phyloP scores from a whole-genome alignment of 2,329 filamentous ascomycete genomes.

The Colletotrichum cereale region DNA sequence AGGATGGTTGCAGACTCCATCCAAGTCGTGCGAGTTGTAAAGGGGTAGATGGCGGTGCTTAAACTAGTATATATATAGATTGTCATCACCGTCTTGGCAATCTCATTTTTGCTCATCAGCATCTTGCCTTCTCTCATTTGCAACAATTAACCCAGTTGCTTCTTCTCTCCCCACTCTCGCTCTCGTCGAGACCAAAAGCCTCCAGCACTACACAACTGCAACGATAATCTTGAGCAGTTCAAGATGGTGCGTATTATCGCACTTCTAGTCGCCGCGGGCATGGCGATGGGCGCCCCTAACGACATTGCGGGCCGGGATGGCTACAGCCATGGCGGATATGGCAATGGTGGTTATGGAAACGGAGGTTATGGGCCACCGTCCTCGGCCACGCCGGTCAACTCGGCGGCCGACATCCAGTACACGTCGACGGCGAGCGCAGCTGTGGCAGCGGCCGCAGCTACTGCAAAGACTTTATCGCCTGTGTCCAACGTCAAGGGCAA shows the following conservation, averaged over 20 bases:
- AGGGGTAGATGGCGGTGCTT: background rate
- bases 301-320: background rate
- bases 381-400: constrained; percentile 9
- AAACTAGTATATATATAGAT: background rate
- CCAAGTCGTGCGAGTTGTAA: background rate
- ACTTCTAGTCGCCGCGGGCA: constrained; percentile 6
- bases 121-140: background rate
- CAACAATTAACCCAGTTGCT: background rate
- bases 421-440: constrained; percentile 64
- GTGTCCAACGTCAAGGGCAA: constrained; percentile 76
- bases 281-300: background rate
- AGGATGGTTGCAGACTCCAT: too few relatives aligned
- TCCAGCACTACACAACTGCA: background rate
- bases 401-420: constrained; percentile 46
- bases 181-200: background rate
- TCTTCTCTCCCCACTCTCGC: background rate
- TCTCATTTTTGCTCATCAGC: background rate
- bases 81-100: background rate
- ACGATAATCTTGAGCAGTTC: background rate
- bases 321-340: background rate
- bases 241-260: constrained; percentile 16
- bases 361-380: background rate
- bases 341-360: background rate
- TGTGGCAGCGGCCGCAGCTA: constrained; percentile 69
- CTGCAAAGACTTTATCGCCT: constrained; percentile 70